A percentile compares a stretch with the other conserved stretches of the same genome.
Evolutionary conservation across 2,329 filamentous ascomycete genomes (phyloP).

Genomic region (Nemania bipapillata): DNA sequence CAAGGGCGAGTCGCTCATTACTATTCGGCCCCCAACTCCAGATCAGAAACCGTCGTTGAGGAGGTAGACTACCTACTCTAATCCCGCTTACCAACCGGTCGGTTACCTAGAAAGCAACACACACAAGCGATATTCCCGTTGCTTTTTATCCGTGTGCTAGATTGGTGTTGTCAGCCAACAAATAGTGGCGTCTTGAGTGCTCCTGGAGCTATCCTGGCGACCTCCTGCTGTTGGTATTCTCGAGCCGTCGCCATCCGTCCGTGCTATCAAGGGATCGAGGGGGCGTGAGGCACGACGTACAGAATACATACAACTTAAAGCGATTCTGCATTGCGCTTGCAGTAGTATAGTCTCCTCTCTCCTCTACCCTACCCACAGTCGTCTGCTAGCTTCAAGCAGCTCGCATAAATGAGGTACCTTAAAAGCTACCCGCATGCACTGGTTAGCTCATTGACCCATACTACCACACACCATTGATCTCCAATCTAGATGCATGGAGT

Average conservation of each 20-base stretch:
- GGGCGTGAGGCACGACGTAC: slow-evolving; percentile 45
- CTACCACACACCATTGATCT: slow-evolving; percentile 28
- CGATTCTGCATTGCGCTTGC: slow-evolving; percentile 38
- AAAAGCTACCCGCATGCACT: slow-evolving; percentile 27
- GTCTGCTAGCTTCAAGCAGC: slow-evolving; percentile 38
- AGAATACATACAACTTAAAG: slow-evolving; percentile 28
- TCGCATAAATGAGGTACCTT: slow-evolving; percentile 34
- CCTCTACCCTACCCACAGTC: slow-evolving; percentile 3
- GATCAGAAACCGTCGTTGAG: background rate
- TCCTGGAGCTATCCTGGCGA: slow-evolving; percentile 5
- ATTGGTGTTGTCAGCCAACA: slow-evolving; percentile 4
- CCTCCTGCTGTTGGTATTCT: slow-evolving; percentile 17
- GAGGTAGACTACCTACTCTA: background rate
- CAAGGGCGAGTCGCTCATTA: slow-evolving; percentile 34
- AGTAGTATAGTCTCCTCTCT: slow-evolving; percentile 36
- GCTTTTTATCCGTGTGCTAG: slow-evolving; percentile 8
- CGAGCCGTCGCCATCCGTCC: slow-evolving; percentile 40
- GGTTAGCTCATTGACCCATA: slow-evolving; percentile 34
- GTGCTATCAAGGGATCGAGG: slow-evolving; percentile 7
- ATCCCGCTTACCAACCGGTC: slow-evolving; percentile 20
- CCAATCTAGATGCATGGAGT: slow-evolving; percentile 13
- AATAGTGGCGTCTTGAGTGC: background rate
- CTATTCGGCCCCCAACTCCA: slow-evolving; percentile 26
- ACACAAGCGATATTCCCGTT: slow-evolving; percentile 3
- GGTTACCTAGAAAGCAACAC: slow-evolving; percentile 2